Evolutionary conservation across 352 stramenopile species (phyloP).

Genomic region (Peronospora tabacina): DNA sequence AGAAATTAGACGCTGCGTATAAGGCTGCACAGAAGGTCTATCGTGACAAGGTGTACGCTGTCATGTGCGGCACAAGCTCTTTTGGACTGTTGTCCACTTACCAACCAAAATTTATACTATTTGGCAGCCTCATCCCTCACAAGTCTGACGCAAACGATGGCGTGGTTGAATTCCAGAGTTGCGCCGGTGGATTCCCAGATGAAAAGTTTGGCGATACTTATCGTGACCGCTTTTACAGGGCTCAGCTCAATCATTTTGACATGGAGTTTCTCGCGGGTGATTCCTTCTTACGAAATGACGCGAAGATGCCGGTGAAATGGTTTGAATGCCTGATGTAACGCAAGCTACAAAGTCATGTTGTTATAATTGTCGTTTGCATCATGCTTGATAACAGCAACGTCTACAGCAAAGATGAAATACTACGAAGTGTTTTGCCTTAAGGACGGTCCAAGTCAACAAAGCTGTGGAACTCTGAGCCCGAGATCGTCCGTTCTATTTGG

Average conservation of each 20-base stretch:
- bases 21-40: slow-evolving; percentile 28
- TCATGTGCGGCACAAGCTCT: slow-evolving; percentile 35
- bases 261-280: slow-evolving; percentile 44
- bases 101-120: slow-evolving; percentile 13
- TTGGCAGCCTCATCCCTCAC: slow-evolving; percentile 25
- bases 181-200: slow-evolving; percentile 20
- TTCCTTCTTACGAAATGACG: slow-evolving; percentile 23
- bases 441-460: no score
- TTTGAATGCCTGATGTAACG: slow-evolving; percentile 52
- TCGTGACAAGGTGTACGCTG: slow-evolving; percentile 23
- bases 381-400: no score
- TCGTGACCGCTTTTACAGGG: slow-evolving; percentile 37
- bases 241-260: slow-evolving; percentile 29
- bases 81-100: slow-evolving; percentile 29
- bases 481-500: no score
- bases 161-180: slow-evolving; percentile 44
- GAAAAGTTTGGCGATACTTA: slow-evolving; percentile 30
- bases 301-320: slow-evolving; percentile 56
- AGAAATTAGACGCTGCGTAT: slow-evolving; percentile 23
- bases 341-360: no score
- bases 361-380: no score
- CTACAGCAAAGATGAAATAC: neutral
- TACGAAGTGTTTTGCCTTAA: no score
- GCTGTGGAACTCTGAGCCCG: no score
- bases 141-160: slow-evolving; percentile 31